A percentile compares a stretch with the other conserved stretches of the same genome.
Conservation (phyloP, 2,329 filamentous ascomycete species). For the Ophiostoma australiae region DNA sequence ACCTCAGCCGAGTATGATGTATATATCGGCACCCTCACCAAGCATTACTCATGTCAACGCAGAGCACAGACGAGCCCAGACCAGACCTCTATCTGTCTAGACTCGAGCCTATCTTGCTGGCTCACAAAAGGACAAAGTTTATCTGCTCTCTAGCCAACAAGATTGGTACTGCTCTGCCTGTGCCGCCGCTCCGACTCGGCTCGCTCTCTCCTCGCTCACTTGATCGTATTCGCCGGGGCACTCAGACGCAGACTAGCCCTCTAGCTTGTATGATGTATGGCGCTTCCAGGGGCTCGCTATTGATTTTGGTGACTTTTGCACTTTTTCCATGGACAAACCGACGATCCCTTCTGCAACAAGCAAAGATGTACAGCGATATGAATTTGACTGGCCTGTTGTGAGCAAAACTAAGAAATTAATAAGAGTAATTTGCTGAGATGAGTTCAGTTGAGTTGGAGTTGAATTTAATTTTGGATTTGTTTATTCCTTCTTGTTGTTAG, state of each 20-base stretch:
- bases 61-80: neutral
- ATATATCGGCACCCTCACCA: neutral
- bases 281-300: too few species aligned
- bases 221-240: neutral
- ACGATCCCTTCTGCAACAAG: conserved; percentile 1
- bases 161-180: neutral
- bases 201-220: neutral
- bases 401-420: neutral
- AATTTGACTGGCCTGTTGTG: neutral
- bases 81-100: neutral
- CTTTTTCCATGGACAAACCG: neutral
- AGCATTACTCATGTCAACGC: neutral
- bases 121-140: neutral
- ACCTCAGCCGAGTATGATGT: neutral
- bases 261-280: neutral
- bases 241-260: neutral
- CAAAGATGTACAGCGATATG: neutral
- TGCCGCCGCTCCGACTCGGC: neutral
- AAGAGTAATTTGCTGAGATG: neutral
- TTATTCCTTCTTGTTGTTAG: too few species aligned
- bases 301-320: neutral
- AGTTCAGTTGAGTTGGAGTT: neutral
- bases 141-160: neutral
- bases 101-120: neutral
- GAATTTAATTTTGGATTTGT: too few species aligned